Evolutionary conservation across 2,329 filamentous ascomycete species (phyloP).

Genomic region (Dothidotthia symphoricarpi): DNA sequence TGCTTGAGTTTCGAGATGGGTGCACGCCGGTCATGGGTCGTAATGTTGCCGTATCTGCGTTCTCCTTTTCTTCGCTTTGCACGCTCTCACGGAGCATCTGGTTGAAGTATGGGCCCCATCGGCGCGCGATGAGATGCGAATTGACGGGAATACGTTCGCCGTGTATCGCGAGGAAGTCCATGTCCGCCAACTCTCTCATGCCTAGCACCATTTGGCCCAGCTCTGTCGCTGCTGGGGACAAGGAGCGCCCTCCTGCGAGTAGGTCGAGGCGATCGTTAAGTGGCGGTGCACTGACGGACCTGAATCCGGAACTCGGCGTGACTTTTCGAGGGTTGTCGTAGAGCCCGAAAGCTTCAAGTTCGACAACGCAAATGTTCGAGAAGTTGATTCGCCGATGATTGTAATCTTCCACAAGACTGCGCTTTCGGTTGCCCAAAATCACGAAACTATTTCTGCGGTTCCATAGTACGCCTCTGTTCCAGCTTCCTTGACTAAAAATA

Average conservation of each 20-base stretch:
- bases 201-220: conserved; percentile 77
- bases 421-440: conserved; percentile 87
- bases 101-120: conserved; percentile 96
- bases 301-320: conserved; percentile 75
- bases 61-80: conserved; percentile 57
- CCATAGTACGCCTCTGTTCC: conserved; percentile 95
- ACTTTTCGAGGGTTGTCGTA: conserved; percentile 90
- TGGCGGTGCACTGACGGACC: conserved; percentile 73
- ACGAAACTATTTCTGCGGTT: conserved; percentile 91
- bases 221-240: conserved; percentile 77
- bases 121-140: conserved; percentile 78
- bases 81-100: conserved; percentile 80
- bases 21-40: conserved; percentile 58
- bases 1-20: conserved; percentile 71
- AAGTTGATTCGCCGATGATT: conserved; percentile 98
- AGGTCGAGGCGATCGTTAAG: conserved; percentile 53
- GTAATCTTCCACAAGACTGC: conserved; percentile 94
- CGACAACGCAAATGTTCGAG: conserved; percentile 92
- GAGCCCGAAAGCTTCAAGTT: conserved; percentile 93
- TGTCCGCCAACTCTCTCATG: conserved; percentile 85
- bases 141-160: conserved; percentile 93
- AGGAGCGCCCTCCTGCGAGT: conserved; percentile 71
- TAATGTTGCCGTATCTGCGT: conserved; percentile 70
- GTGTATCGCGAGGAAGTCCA: conserved; percentile 91
- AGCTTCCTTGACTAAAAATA: conserved; percentile 95